Conservation (phyloP, 352 stramenopile species). For the Peronospora destructor region DNA sequence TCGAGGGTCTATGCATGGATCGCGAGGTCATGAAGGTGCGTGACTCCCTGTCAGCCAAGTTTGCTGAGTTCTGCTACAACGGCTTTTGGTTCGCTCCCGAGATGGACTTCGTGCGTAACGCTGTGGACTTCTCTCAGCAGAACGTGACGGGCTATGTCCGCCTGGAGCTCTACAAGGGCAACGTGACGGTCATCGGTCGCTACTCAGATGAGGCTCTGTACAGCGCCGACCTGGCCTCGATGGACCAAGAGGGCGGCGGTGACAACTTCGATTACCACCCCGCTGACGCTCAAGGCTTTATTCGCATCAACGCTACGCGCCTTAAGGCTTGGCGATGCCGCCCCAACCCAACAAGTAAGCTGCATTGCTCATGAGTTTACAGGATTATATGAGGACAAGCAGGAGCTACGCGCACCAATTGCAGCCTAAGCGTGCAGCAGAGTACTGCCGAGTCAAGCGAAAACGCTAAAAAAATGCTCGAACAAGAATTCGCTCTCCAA, state of each 20-base stretch:
- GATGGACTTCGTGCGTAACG: constrained; percentile 96
- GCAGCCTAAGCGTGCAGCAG: no score
- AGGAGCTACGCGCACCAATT: neutral
- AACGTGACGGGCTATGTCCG: constrained; percentile 92
- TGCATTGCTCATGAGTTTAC: constrained; percentile 12
- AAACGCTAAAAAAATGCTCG: constrained; percentile 17
- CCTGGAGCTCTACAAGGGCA: constrained; percentile 97
- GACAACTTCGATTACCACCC: constrained; percentile 97
- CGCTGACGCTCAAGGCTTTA: constrained; percentile 96
- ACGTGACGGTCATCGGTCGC: constrained; percentile 91
- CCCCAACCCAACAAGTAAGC: constrained; percentile 43
- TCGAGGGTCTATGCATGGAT: constrained; percentile 96
- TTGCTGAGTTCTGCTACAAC: constrained; percentile 97
- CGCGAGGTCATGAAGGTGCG: constrained; percentile 93
- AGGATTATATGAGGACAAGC: constrained; percentile 20
- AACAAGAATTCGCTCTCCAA: neutral
- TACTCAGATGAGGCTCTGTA: constrained; percentile 92
- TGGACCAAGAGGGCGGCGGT: constrained; percentile 96
- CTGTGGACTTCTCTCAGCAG: constrained; percentile 91
- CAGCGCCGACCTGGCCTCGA: constrained; percentile 95
- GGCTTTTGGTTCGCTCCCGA: constrained; percentile 99
- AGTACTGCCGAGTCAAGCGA: no score
- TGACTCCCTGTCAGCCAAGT: constrained; percentile 92
- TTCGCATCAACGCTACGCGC: constrained; percentile 96
- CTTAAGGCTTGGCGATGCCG: constrained; percentile 91